A percentile compares a stretch with the other conserved stretches of the same genome.
These are phyloP conservation scores for Malassezia brasiliensis DNA, from an alignment of 1,284 basidiomycete species.

Conservation along the genomic window DNA sequence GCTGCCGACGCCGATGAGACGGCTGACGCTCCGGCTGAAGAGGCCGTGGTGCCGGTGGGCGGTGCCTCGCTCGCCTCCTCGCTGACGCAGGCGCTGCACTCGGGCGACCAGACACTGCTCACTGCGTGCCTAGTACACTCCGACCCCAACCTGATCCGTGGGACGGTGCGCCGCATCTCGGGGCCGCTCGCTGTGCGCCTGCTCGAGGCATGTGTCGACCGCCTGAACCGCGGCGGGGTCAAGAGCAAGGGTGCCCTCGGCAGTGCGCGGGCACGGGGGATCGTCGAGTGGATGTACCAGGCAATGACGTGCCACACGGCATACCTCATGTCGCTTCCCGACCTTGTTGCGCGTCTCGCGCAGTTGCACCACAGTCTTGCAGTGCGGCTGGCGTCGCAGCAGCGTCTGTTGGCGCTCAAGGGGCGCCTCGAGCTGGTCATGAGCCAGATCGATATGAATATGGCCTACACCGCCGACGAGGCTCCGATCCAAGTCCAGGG, in stretches of 20 bases:
- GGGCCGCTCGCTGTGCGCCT: conserved; percentile 80
- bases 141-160: conserved; percentile 67
- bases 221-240: conserved; percentile 60
- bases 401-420: conserved; percentile 71
- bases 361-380: conserved; percentile 73
- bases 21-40: conserved; percentile 25
- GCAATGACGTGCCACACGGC: conserved; percentile 78
- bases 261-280: conserved; percentile 52
- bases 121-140: conserved; percentile 80
- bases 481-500: conserved; percentile 26
- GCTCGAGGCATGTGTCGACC: conserved; percentile 77
- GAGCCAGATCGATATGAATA: conserved; percentile 75
- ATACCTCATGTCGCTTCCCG: conserved; percentile 86
- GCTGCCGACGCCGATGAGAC: conserved; percentile 6
- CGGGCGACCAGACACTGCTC: conserved; percentile 75
- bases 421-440: conserved; percentile 87
- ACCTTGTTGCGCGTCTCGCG: conserved; percentile 70
- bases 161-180: conserved; percentile 77
- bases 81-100: conserved; percentile 90
- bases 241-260: conserved; percentile 33
- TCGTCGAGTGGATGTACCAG: conserved; percentile 80
- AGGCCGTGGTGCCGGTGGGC: conserved; percentile 52
- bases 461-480: conserved; percentile 35
- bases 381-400: conserved; percentile 68
- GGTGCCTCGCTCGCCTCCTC: conserved; percentile 84